phyloP scores from a whole-genome alignment of 805 yeast genomes.

The Saccharomycopsis synnaedendra region DNA sequence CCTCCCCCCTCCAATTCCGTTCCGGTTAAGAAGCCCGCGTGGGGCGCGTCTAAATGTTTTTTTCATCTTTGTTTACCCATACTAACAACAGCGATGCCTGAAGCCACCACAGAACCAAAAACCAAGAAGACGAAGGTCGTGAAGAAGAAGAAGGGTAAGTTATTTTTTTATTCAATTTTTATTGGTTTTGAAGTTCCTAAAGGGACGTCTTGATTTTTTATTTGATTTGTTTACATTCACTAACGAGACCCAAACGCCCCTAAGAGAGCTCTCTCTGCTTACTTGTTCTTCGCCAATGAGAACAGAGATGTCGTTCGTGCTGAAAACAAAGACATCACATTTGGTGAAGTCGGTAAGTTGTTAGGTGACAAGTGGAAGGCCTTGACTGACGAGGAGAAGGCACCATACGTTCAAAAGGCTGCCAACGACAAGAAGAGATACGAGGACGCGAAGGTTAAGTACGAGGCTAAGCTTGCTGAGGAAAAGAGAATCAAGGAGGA shows the following conservation, averaged over 20 bases:
- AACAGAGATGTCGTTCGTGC: constrained; percentile 92
- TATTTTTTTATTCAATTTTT: not conserved
- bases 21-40: too few species aligned
- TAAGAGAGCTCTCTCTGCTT: constrained; percentile 95
- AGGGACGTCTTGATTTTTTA: not conserved
- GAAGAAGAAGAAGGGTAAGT: constrained; percentile 32
- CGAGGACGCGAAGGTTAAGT: constrained; percentile 89
- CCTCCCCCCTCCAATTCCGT: too few species aligned
- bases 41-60: too few species aligned
- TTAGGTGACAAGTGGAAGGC: constrained; percentile 98
- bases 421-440: constrained; percentile 93
- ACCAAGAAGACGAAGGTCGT: constrained; percentile 24
- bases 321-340: constrained; percentile 92
- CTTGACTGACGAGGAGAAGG: constrained; percentile 68
- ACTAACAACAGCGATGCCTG: not conserved
- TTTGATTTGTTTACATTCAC: not conserved
- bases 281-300: constrained; percentile 98
- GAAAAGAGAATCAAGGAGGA: constrained; percentile 9
- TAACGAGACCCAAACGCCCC: constrained; percentile 87
- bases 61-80: constrained; percentile 1
- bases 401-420: constrained; percentile 88
- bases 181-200: not conserved
- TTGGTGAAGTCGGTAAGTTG: constrained; percentile 91
- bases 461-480: constrained; percentile 21
- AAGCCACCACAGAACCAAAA: constrained; percentile 27